Evolutionary conservation across 495 filamentous ascomycete genomes (phyloP).

Genomic region (Penicillium paradoxum): DNA sequence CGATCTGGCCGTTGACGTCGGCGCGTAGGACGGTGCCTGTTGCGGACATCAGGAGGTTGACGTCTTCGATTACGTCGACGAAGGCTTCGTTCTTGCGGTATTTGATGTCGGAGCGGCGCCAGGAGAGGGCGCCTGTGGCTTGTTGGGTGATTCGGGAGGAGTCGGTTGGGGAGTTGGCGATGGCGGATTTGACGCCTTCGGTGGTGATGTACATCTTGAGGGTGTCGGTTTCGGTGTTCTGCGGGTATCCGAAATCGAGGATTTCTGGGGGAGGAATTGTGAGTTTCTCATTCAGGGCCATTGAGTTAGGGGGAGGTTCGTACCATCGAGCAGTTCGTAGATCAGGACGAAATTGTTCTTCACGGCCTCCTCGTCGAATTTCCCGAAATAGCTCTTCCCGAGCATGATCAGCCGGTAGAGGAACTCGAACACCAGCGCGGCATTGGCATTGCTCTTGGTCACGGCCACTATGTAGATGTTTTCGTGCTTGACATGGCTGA

Average conservation of each 20-base stretch:
- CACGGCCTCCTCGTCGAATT: conserved; percentile 98
- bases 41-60: conserved; percentile 97
- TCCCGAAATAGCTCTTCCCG: conserved; percentile 95
- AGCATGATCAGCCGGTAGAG: conserved; percentile 86
- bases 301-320: conserved; percentile 18
- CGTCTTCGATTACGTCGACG: conserved; percentile 98
- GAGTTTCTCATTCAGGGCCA: background rate
- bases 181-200: conserved; percentile 95
- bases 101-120: conserved; percentile 94
- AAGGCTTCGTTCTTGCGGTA: conserved; percentile 99
- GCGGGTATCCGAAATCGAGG: conserved; percentile 97
- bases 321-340: conserved; percentile 96
- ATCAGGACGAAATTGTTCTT: conserved; percentile 99
- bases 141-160: conserved; percentile 98
- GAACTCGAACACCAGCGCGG: conserved; percentile 97
- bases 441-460: conserved; percentile 99
- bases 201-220: conserved; percentile 99
- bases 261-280: conserved; percentile 61
- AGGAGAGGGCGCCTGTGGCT: conserved; percentile 93
- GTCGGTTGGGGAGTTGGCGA: conserved; percentile 63
- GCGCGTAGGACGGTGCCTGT: conserved; percentile 91
- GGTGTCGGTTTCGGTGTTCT: conserved; percentile 98
- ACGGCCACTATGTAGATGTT: conserved; percentile 98
- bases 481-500: conserved; percentile 99
- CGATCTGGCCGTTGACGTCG: conserved; percentile 94